A percentile compares a stretch with the other conserved stretches of the same genome.
phyloP scores from a whole-genome alignment of 2,329 filamentous ascomycete species.

The Neofusicoccum laricinum region DNA sequence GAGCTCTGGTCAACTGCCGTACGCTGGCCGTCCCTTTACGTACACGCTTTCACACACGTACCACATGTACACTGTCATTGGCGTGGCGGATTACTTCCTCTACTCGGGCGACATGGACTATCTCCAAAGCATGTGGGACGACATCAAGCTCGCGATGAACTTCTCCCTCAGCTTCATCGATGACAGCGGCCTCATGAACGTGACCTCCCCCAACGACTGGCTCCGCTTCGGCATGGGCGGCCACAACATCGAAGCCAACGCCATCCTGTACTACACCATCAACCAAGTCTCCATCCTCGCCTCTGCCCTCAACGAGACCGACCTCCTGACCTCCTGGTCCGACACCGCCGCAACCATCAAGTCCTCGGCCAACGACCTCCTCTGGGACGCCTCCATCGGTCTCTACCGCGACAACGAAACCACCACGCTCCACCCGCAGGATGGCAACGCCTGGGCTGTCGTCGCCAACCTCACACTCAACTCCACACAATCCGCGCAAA shows the following conservation, averaged over 20 bases:
- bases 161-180: slow-evolving; percentile 45
- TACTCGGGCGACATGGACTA: slow-evolving; percentile 42
- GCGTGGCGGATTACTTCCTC: slow-evolving; percentile 44
- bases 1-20: slow-evolving; percentile 41
- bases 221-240: slow-evolving; percentile 50
- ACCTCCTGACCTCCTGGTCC: slow-evolving; percentile 34
- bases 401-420: slow-evolving; percentile 40
- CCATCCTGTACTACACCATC: slow-evolving; percentile 43
- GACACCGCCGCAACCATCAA: slow-evolving; percentile 22
- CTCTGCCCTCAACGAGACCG: slow-evolving; percentile 21
- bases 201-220: slow-evolving; percentile 47
- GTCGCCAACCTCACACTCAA: slow-evolving; percentile 36
- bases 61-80: slow-evolving; percentile 51
- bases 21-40: slow-evolving; percentile 47
- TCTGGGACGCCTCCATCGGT: slow-evolving; percentile 26
- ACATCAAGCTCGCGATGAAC: slow-evolving; percentile 43
- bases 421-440: slow-evolving; percentile 49
- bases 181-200: slow-evolving; percentile 44
- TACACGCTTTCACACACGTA: slow-evolving; percentile 51
- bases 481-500: slow-evolving; percentile 46
- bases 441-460: slow-evolving; percentile 43
- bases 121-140: slow-evolving; percentile 41
- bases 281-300: slow-evolving; percentile 22
- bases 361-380: slow-evolving; percentile 25
- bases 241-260: slow-evolving; percentile 53